Percentiles rank a stretch among this genome's conserved stretches.
Conservation (phyloP, 2,329 filamentous ascomycete genomes). For the Ramularia collo-cygni region DNA sequence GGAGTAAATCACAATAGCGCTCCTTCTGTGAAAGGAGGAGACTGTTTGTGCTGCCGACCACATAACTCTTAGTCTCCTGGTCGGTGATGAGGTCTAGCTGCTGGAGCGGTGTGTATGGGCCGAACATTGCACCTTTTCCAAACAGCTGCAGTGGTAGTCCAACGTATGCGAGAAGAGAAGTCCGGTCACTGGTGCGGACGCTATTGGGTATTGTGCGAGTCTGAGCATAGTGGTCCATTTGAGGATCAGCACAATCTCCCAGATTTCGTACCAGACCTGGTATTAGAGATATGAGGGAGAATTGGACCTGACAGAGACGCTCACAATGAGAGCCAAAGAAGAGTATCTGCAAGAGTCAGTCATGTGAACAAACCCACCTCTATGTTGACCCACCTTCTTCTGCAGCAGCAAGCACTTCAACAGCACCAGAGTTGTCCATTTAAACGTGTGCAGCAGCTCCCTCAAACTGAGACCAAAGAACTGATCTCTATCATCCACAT, state of each 20-base stretch:
- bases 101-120: slow-evolving; percentile 92
- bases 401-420: slow-evolving; percentile 92
- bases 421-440: slow-evolving; percentile 86
- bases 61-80: slow-evolving; percentile 90
- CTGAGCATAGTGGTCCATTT: slow-evolving; percentile 75
- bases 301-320: slow-evolving; percentile 95
- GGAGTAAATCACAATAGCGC: slow-evolving; percentile 89
- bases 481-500: slow-evolving; percentile 66
- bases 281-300: slow-evolving; percentile 90
- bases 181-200: slow-evolving; percentile 83
- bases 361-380: slow-evolving; percentile 58
- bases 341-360: slow-evolving; percentile 64
- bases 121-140: slow-evolving; percentile 90
- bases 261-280: slow-evolving; percentile 84
- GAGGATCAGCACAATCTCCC: slow-evolving; percentile 94
- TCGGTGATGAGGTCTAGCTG: slow-evolving; percentile 92
- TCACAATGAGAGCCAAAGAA: slow-evolving; percentile 98
- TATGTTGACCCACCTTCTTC: slow-evolving; percentile 61
- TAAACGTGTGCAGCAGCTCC: slow-evolving; percentile 89
- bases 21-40: slow-evolving; percentile 89
- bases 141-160: slow-evolving; percentile 92
- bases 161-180: slow-evolving; percentile 87
- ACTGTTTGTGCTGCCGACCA: slow-evolving; percentile 95
- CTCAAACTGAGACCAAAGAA: slow-evolving; percentile 63
- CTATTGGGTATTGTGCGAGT: slow-evolving; percentile 71